Base-by-base conservation (phyloP, 345 rosid species). In the Tarenaya hassleriana region DNA sequence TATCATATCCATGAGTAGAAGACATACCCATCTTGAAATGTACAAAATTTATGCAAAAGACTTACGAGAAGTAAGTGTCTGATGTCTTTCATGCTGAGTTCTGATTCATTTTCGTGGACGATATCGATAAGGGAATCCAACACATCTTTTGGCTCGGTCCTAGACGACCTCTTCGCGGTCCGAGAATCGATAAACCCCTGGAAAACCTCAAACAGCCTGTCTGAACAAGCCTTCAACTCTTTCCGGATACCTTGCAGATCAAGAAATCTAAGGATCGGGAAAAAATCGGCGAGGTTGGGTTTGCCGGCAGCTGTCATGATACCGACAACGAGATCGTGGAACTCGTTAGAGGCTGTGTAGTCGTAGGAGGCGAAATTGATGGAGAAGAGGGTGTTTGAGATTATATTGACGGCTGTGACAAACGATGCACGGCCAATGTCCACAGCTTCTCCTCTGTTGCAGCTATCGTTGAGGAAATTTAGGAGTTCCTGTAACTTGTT, bases 361-460 rank as follows among this genome's bases (percentile, higher is more conserved):
- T 52, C 59, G 13, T 59, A 54, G 58, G 67, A 59, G 27, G 56
- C 67, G 19, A 82, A 44, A 66, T 82, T 77, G 4, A 55, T 15
- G 0, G 86, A 82, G 35, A 75, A 60, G 9, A 83, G 8, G 21
- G 69, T 52, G 61, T 67, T 71, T 0, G 83, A 75, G n/a, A 77
- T 13, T 32, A 73, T 43, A 55, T 73, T 77, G 9, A 79, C 62
- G 4, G 43, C 6, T 37, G 83, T 59, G 44, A 3, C 32, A 54
- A 79, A 77, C 7, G 72, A 60, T 12, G 62, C 77, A 40, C 56
- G 60, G 12, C 84, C 74, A 0, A 80, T 61, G 35, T 69, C 70
- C 15, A 80, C 68, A 16, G 72, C 62, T 29, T 52, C 52, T 10
- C 68, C 69, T 17, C 38, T 47, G 4, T 47, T 33, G 45, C 74